Conservation (phyloP, 306 rosid species). For the Rosa chinensis region DNA sequence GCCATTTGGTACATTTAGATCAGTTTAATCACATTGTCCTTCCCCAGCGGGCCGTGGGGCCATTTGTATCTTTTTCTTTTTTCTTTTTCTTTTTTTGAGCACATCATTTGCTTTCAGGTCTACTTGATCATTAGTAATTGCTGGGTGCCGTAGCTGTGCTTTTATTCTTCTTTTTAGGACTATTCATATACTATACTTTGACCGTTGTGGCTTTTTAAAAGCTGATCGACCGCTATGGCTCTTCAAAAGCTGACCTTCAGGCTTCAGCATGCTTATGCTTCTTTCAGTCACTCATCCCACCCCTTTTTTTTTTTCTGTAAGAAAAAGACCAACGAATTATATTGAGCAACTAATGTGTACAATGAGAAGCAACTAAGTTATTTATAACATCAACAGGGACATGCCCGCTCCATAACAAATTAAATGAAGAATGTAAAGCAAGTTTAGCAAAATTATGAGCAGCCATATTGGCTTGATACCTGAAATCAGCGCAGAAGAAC, state of each 20-base stretch:
- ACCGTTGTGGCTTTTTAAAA: neutral
- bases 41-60: neutral
- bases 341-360: too few relatives aligned
- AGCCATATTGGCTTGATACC: too few relatives aligned
- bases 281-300: neutral
- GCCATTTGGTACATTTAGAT: neutral
- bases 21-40: neutral
- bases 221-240: neutral
- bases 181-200: neutral
- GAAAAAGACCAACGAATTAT: too few relatives aligned
- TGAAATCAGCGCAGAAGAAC: too few relatives aligned
- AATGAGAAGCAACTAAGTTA: too few relatives aligned
- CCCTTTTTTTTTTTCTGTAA: too few relatives aligned
- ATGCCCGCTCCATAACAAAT: too few relatives aligned
- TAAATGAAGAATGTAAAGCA: too few relatives aligned
- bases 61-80: neutral
- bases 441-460: too few relatives aligned
- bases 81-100: neutral
- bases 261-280: neutral
- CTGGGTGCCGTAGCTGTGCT: neutral
- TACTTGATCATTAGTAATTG: neutral
- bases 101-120: neutral
- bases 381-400: too few relatives aligned
- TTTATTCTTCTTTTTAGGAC: neutral
- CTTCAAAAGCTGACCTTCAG: slow-evolving; percentile 12